Evolutionary conservation across 2,329 filamentous ascomycete genomes (phyloP).

Genomic region (Onygenales sp.): DNA sequence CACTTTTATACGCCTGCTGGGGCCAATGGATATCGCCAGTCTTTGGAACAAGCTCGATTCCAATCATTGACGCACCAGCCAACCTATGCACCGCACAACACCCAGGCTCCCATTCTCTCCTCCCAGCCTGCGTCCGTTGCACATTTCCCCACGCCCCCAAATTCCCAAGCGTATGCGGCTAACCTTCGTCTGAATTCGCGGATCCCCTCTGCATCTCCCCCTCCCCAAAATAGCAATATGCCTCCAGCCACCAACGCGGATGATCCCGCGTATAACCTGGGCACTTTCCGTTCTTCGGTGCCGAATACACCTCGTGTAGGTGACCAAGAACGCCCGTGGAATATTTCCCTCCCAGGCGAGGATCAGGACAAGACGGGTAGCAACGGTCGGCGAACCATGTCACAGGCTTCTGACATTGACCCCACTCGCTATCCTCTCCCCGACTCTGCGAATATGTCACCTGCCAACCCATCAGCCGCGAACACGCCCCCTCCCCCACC

Average conservation of each 20-base stretch:
- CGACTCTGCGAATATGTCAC: background rate
- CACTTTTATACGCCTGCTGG: too few species aligned
- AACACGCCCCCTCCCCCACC: constrained; percentile 4
- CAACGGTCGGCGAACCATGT: background rate
- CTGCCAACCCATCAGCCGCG: background rate
- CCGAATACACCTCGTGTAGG: constrained; percentile 22
- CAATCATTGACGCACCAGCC: too few species aligned
- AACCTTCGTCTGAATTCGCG: constrained; percentile 28
- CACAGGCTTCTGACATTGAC: background rate
- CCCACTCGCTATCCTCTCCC: constrained; percentile 4
- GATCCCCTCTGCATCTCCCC: constrained; percentile 22
- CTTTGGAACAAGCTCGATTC: too few species aligned
- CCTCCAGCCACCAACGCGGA: constrained; percentile 15
- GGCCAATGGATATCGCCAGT: too few species aligned
- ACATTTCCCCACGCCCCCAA: too few species aligned
- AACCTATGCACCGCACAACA: too few species aligned
- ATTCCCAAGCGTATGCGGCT: constrained; percentile 14
- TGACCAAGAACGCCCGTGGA: constrained; percentile 29
- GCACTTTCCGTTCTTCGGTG: constrained; percentile 23
- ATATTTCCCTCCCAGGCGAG: constrained; percentile 22
- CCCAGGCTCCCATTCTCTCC: too few species aligned
- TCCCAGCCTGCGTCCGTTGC: too few species aligned
- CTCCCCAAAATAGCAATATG: constrained; percentile 15
- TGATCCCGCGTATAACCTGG: constrained; percentile 19
- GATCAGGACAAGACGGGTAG: constrained; percentile 5